Base-by-base conservation (phyloP, 345 rosid species). In the Aurinia saxatilis region DNA sequence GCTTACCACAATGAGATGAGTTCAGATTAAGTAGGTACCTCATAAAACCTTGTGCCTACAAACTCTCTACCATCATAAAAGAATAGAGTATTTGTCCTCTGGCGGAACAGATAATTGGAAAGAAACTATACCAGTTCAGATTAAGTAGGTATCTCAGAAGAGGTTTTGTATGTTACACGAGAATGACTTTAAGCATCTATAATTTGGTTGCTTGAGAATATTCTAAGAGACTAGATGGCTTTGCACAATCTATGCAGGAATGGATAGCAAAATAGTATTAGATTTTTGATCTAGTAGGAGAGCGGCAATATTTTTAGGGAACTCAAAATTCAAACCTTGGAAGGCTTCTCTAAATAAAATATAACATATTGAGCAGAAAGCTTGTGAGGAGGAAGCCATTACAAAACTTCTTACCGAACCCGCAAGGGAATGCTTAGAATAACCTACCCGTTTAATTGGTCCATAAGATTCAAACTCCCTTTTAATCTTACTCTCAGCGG, bases 391-490 rank as follows among this genome's bases (percentile, higher is more conserved):
- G 41, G 60, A 71, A 75, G 65, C 63, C 16, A 73, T 37, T 4
- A 52, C 60, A 80, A 57, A 80, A 68, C 63, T 60, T 81, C 98
- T 91, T 91, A 91, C 96, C 98, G 74, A 88, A 78, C 88, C 87
- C 49, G 63, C 71, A 63, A 49, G 72, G 77, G 79, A 74, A 68
- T 78, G 60, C 80, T 73, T 75, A 78, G 75, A 78, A 74, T 72
- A 79, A 88, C 98, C 84, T 88, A 91, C 95, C 96, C 86, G 86
- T 75, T 88, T 91, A 65, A 88, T 82, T 61, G 96, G 93, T 66
- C 98, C 98, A 79, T 86, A 88, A 34, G 98, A 83, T 71, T 92
- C 98, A 81, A 91, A 84, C 86, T 91, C 98, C 87, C 98, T 86
- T 85, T 91, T 91, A 71, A 91, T 77, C 78, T 78, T 88, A 84